Evolutionary conservation across 1,139 yeast species (phyloP), one percentile per base, ranked within the genome.

Genomic region (Dujonia santamariae): DNA sequence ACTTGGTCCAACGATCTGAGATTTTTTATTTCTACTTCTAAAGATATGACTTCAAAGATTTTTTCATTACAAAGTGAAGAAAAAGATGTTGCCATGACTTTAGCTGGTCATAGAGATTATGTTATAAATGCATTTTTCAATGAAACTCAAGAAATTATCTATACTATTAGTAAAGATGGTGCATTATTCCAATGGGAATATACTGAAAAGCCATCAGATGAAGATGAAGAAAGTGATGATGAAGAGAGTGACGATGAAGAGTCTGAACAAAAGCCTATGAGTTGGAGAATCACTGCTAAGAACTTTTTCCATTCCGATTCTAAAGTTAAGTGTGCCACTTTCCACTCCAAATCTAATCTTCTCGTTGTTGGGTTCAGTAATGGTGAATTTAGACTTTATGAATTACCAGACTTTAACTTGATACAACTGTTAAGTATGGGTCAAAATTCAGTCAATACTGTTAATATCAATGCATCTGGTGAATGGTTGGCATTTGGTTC

Each of bases 401-500:
- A 94, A 50, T 60, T 92, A 35, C 75, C 75, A 2, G 74, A 73
- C 1, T 87, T 88, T 56, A 78, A 76, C 25, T 56, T 84, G 62
- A 71, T 92, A 19, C 98, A 92, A 58, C 94, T 83, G 50, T 68
- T 92, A 38, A 82, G 94, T 31, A 87, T 94, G 82, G 96, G 98
- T 3, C 95, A 87, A 53, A 83, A 87, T 49, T 81, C 92, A 3
- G 84, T 92, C 26, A 88, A 85, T 51, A 80, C 90, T 8, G 94
- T 92, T 3, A 63, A 79, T 15, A 75, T 92, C 34, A 92, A 92
- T 56, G 62, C 70, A 7, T 69, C 92, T 4, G 99, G 98, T 16
- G 98, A 92, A 59, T 92, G 99, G 99, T 66, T 94, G 31, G 96
- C 97, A 0, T 86, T 92, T 59, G 98, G 98, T 4, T 88, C 97